Conservation (phyloP, 2,329 filamentous ascomycete species). For the Talaromyces sp. region DNA sequence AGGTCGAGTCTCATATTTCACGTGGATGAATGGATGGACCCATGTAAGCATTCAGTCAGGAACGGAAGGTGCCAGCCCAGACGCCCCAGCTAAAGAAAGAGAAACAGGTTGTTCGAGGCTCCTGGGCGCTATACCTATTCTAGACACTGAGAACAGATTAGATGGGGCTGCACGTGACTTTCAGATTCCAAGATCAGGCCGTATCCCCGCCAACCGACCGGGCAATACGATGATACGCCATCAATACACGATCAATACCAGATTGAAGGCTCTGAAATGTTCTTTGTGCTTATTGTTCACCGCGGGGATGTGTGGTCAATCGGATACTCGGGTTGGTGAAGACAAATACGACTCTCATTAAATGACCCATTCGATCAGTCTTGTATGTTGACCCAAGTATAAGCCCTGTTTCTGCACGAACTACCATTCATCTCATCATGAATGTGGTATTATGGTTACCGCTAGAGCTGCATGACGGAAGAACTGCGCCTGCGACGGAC, state of each 20-base stretch:
- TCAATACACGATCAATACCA: background rate
- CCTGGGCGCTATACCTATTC: background rate
- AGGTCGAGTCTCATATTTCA: background rate
- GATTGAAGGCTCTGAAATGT: background rate
- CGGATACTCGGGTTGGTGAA: background rate
- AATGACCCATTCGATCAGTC: background rate
- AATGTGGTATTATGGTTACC: background rate
- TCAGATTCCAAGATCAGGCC: background rate
- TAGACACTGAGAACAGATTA: background rate
- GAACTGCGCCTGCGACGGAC: conserved; percentile 4
- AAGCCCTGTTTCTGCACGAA: background rate
- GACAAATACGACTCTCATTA: background rate
- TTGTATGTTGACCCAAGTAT: background rate
- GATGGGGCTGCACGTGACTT: conserved; percentile 1
- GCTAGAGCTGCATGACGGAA: conserved; percentile 2
- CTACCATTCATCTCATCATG: background rate
- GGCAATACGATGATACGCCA: background rate
- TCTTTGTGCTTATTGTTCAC: background rate
- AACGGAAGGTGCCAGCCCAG: background rate
- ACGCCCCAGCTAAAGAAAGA: background rate
- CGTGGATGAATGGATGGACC: background rate
- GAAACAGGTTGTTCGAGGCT: background rate
- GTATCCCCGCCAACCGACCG: conserved; percentile 6
- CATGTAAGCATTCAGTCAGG: background rate
- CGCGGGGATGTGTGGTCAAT: background rate